Base-by-base conservation (phyloP, 2,329 filamentous ascomycete species). In the Tolypocladium ophioglossoides region DNA sequence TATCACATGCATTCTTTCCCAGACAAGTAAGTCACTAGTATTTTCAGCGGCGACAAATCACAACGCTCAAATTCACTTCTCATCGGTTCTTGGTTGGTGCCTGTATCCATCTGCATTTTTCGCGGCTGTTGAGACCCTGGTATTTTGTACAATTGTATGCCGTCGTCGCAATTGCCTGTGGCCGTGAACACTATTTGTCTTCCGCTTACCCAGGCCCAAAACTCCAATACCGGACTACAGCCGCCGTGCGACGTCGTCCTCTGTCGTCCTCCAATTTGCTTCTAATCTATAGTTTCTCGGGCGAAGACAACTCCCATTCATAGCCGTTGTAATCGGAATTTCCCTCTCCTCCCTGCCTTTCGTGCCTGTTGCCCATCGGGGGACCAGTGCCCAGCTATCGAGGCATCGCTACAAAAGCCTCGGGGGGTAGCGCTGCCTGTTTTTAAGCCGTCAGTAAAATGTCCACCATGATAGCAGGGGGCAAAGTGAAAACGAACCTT, bases 401-500 rank as follows among this genome's bases (percentile, higher is more conserved):
- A 20, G 52, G 39, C 37, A 52, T 46, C 32, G 54, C 14, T 30
- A 58, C 59, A 53, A 66, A 66, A 11, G 64, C 64, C 27, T 66
- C 63, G 12, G 61, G 54, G 35, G 64, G 64, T 37, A 66, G 50
- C 54, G 60, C 54, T 51, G 60, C 56, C 64, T 66, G 48, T 27
- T 14, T 12, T 20, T 20, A 30, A 7, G 6, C 5, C 50, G n/a
- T 55, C 34, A 53, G 47, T 46, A n/a, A 18, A 24, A 6, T 14
- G 24, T 27, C 11, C 6, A 47, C 20, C 2, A 50, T 34, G n/a
- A 7, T 8, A 12, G 18, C 4, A 10, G 6, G 10, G 12, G 38
- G 18, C 16, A 16, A 27, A 12, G 50, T 52, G 37, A 32, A 46
- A 32, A 62, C 76, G 66, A 74, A 87, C 88, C 76, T 85, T 90